phyloP scores from a whole-genome alignment of 2,329 filamentous ascomycete genomes.

The Trichoderma breve region DNA sequence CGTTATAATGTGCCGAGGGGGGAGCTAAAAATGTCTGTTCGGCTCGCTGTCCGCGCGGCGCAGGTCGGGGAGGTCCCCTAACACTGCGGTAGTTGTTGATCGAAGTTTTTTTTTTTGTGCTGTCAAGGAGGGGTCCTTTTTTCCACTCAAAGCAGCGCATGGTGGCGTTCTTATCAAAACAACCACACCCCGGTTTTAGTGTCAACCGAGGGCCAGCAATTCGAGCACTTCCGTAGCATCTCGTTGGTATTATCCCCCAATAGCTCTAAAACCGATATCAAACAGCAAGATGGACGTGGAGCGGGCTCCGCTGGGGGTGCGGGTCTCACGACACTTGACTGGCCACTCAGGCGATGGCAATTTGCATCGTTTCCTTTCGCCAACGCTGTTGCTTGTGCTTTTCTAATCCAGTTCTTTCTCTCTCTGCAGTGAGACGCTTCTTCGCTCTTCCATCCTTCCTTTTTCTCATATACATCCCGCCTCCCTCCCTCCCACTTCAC shows the following conservation, averaged over 20 bases:
- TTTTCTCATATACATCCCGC: background rate
- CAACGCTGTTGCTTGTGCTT: background rate
- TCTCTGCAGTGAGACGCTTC: background rate
- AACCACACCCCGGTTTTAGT: background rate
- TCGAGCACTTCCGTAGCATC: background rate
- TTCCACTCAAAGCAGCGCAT: background rate
- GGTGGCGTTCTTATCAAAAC: background rate
- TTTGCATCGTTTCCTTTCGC: constrained; percentile 21
- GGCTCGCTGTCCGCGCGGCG: background rate
- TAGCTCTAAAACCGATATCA: background rate
- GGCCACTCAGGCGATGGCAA: constrained; percentile 23
- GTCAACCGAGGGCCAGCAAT: background rate
- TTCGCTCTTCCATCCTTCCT: constrained; percentile 21
- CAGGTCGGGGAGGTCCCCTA: background rate
- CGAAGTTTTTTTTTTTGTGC: background rate
- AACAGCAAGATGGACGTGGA: constrained; percentile 5
- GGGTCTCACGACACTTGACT: constrained; percentile 11
- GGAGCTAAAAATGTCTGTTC: background rate
- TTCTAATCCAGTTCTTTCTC: background rate
- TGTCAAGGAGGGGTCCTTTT: background rate
- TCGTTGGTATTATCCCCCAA: background rate
- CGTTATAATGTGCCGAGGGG: background rate
- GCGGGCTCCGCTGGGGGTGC: constrained; percentile 10
- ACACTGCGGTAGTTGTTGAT: background rate
- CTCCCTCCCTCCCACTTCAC: background rate